A percentile compares a stretch with the other conserved stretches of the same genome.
phyloP scores from a whole-genome alignment of 768 basidiomycete genomes.

The Pluteus cervinus region DNA sequence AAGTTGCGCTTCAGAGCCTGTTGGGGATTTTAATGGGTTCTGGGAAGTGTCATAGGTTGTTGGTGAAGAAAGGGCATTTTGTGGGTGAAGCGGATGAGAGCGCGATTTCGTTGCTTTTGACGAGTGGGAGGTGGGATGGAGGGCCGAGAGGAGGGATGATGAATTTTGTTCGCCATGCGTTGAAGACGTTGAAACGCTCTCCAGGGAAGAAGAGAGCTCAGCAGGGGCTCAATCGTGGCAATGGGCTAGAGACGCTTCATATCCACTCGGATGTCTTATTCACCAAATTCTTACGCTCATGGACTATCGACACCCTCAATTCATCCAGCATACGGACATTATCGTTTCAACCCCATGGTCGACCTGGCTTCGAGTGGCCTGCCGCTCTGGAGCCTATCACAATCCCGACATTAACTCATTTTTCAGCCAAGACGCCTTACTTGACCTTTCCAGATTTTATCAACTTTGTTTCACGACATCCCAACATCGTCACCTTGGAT shows the following conservation, averaged over 20 bases:
- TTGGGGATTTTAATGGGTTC: slow-evolving; percentile 11
- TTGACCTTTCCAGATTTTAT: slow-evolving; percentile 15
- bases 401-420: slow-evolving; percentile 14
- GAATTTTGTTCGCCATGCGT: not conserved
- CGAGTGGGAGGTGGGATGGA: not conserved
- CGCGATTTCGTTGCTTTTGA: no score
- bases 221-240: not conserved
- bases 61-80: slow-evolving; percentile 15
- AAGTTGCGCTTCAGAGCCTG: slow-evolving; percentile 11
- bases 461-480: slow-evolving; percentile 19
- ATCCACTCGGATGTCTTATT: slow-evolving; percentile 16
- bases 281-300: slow-evolving; percentile 14
- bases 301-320: slow-evolving; percentile 15
- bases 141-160: slow-evolving; percentile 1
- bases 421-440: slow-evolving; percentile 11
- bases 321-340: slow-evolving; percentile 13
- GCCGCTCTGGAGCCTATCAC: slow-evolving; percentile 12
- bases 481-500: slow-evolving; percentile 12
- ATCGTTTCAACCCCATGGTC: slow-evolving; percentile 12
- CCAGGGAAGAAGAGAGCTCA: not conserved
- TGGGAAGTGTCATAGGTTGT: slow-evolving; percentile 11
- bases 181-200: not conserved
- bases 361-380: slow-evolving; percentile 11
- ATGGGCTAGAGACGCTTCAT: slow-evolving; percentile 10
- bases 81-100: slow-evolving; percentile 5